These are phyloP conservation scores for Elsinoe necatrix DNA, from an alignment of 2,329 filamentous ascomycete genomes.

Conservation along the genomic window DNA sequence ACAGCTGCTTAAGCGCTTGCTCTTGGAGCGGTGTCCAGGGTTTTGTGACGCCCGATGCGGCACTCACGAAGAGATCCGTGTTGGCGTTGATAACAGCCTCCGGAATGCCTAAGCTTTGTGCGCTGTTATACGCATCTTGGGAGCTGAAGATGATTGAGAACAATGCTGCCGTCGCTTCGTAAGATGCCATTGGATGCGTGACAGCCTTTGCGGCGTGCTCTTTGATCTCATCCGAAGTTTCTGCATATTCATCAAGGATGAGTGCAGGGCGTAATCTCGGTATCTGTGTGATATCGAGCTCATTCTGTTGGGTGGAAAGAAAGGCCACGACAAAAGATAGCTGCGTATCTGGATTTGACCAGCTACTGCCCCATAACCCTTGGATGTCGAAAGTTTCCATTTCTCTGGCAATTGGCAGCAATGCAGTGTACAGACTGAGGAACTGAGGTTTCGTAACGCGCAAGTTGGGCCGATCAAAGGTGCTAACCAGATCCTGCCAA, in stretches of 20 bases:
- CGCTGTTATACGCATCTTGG: conserved; percentile 47
- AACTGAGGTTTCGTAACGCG: conserved; percentile 74
- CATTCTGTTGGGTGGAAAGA: conserved; percentile 62
- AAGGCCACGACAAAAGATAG: conserved; percentile 90
- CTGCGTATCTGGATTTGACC: conserved; percentile 80
- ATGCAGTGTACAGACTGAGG: conserved; percentile 66
- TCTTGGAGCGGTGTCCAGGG: conserved; percentile 68
- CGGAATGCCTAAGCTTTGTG: conserved; percentile 50
- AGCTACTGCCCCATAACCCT: conserved; percentile 75
- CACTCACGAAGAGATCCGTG: conserved; percentile 69
- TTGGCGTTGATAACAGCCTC: conserved; percentile 60
- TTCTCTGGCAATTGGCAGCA: conserved; percentile 61
- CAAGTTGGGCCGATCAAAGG: conserved; percentile 72
- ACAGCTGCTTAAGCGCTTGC: conserved; percentile 67
- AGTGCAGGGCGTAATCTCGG: conserved; percentile 75
- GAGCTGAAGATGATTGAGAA: conserved; percentile 55
- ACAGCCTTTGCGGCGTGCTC: conserved; percentile 58
- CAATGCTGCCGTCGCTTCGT: conserved; percentile 66
- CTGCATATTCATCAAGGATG: conserved; percentile 54
- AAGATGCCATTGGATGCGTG: conserved; percentile 79
- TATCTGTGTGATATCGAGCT: conserved; percentile 77
- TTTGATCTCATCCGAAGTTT: conserved; percentile 51
- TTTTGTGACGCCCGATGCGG: conserved; percentile 66
- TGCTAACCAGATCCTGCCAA: conserved; percentile 62
- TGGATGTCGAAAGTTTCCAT: conserved; percentile 70